Evolutionary conservation across 208 protist species (phyloP).

Genomic region (Trypanosoma lewisi): DNA sequence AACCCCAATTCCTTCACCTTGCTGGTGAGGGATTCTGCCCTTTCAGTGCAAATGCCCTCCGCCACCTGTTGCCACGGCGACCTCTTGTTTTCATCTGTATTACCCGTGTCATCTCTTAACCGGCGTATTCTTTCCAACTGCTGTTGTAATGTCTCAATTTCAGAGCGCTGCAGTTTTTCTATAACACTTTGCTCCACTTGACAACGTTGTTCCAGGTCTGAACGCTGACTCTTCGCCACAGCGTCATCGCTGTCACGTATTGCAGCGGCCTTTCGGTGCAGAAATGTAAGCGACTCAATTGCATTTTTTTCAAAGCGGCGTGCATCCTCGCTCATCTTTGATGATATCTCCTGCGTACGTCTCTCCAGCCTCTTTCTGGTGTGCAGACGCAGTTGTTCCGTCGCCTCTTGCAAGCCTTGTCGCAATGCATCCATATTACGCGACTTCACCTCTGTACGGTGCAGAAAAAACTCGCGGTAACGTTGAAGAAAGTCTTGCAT

Average conservation of each 20-base stretch:
- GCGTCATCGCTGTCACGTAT: conserved; percentile 37
- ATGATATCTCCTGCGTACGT: conserved; percentile 22
- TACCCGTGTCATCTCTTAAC: conserved; percentile 4
- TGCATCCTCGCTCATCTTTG: conserved; percentile 16
- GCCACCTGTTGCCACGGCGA: conserved; percentile 14
- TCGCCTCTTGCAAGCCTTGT: conserved; percentile 24
- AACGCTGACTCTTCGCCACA: conserved; percentile 29
- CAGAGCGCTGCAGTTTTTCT: conserved; percentile 38
- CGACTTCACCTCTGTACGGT: conserved; percentile 33
- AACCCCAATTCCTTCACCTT: conserved; percentile 27
- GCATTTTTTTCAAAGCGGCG: conserved; percentile 22
- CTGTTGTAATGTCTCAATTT: conserved; percentile 36
- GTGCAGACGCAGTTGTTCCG: conserved; percentile 20
- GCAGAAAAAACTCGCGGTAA: conserved; percentile 44
- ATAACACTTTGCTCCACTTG: conserved; percentile 33
- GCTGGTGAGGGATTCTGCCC: conserved; percentile 8
- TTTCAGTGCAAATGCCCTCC: conserved; percentile 26
- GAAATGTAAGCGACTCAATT: conserved; percentile 12
- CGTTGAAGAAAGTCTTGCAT: conserved; percentile 38
- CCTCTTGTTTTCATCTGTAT: conserved; percentile 10
- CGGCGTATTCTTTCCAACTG: conserved; percentile 43
- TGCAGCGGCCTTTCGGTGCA: conserved; percentile 24
- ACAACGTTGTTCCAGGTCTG: conserved; percentile 42
- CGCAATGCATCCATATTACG: conserved; percentile 35
- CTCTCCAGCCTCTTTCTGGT: conserved; percentile 18